Evolutionary conservation across 2,329 filamentous ascomycete species (phyloP), one percentile per base, ranked within the genome.

Genomic region (Karstenula rhodostoma): DNA sequence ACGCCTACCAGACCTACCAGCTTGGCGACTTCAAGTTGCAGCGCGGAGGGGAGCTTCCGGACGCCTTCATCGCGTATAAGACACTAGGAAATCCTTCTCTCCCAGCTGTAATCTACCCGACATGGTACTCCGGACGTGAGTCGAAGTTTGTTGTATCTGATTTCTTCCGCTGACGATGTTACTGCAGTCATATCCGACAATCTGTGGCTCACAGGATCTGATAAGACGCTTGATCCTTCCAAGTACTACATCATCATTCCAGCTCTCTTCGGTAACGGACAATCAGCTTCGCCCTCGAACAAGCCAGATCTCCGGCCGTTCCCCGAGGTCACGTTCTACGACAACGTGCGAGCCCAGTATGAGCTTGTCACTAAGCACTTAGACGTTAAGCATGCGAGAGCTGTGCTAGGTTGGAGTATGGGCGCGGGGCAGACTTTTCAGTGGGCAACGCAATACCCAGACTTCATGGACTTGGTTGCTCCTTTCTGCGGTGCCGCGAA

Each of bases 31-130:
- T 90, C 80, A 78, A 84, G 62, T 85, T 94, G 2, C 85, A 90
- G 69, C 87, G 84, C 27, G 89, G 90, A 42, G 81, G 81, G n/a
- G 82, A 78, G 6, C 82, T 94, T 19, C 82, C 84, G 1, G 75
- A 86, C 66, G 91, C 91, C 1, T 85, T 86, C 69, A 87, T 94
- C 56, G 90, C 90, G 17, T 94, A 92, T 82, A 93, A 90, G 76
- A 92, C 90, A 0, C 89, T 90, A 66, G 91, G 91, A 22, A 81
- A 88, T 58, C 73, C 85, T 0, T 83, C 80, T 0, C 81, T 79
- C 6, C 90, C 90, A 8, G 87, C 87, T 2, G 86, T 94, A 59
- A 85, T 94, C 62, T 94, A 94, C 70, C 91, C 91, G 2, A 88
- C 88, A 2, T 94, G 91, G 91, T 94, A 89, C 73, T 89, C 87